Percentiles rank a stretch among this genome's conserved stretches.
phyloP scores from a whole-genome alignment of 257 asterid species.

The Jaltomata sinuosa region DNA sequence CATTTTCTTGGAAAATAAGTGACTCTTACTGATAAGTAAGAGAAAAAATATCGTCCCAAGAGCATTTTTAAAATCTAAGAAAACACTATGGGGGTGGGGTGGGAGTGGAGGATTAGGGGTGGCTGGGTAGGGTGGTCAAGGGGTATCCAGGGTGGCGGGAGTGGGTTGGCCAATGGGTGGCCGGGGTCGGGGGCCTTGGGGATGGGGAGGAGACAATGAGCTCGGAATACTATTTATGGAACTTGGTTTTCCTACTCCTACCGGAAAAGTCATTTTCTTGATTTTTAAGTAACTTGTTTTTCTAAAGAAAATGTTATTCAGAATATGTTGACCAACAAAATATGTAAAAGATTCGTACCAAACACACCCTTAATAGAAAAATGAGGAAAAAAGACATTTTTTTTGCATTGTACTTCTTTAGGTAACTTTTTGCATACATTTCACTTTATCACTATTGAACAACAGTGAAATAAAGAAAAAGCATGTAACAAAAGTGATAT shows the following conservation, averaged over 20 bases:
- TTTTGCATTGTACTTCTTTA: background rate
- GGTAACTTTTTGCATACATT: background rate
- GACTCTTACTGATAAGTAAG: no score
- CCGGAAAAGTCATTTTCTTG: background rate
- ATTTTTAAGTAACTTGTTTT: background rate
- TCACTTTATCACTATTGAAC: background rate
- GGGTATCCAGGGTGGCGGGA: background rate
- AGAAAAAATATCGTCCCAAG: background rate
- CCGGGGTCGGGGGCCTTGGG: background rate
- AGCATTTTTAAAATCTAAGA: background rate
- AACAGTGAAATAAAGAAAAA: background rate
- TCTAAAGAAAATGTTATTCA: background rate
- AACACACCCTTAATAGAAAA: background rate
- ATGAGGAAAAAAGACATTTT: background rate
- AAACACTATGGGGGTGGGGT: background rate
- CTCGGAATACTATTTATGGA: background rate
- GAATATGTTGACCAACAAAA: background rate
- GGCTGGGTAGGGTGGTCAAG: background rate
- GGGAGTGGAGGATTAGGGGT: no score
- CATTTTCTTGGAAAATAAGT: no score
- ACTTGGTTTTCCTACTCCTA: background rate
- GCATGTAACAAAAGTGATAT: background rate
- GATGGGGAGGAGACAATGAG: background rate
- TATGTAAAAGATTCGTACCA: accelerated
- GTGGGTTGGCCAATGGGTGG: background rate